A percentile compares a stretch with the other conserved stretches of the same genome.
Evolutionary conservation across 345 rosid species (phyloP).

Genomic region (Pseudoturritis turrita): DNA sequence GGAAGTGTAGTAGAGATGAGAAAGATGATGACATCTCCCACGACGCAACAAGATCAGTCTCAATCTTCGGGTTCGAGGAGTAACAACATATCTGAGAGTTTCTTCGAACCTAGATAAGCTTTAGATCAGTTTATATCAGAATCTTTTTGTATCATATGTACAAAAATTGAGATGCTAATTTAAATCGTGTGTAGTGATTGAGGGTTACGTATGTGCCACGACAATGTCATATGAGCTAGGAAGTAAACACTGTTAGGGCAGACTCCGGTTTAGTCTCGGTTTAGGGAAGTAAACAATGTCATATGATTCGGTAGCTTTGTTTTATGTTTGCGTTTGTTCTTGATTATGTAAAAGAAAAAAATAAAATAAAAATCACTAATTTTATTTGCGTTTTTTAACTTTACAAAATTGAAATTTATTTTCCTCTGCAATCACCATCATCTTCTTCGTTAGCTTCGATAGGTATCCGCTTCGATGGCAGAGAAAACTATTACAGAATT

Average conservation of each 20-base stretch:
- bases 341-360: not conserved
- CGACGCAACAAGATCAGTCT: slow-evolving; percentile 34
- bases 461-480: no score
- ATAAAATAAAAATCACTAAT: no score
- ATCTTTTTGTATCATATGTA: not conserved
- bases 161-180: not conserved
- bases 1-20: slow-evolving; percentile 30
- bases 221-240: not conserved
- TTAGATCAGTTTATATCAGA: not conserved
- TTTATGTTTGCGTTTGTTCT: not conserved
- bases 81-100: slow-evolving; percentile 40
- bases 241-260: not conserved
- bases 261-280: slow-evolving; percentile 5
- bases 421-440: no score
- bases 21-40: not conserved
- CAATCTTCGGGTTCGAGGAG: slow-evolving; percentile 44
- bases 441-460: no score
- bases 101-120: slow-evolving; percentile 49
- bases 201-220: slow-evolving; percentile 9
- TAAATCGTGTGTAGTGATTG: not conserved
- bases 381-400: not conserved
- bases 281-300: no score
- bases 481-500: no score
- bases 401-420: no score
- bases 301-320: not conserved